Percentiles rank a stretch among this genome's conserved stretches.
Evolutionary conservation across 2,329 filamentous ascomycete species (phyloP).

Genomic region (Pyrenophora teres): DNA sequence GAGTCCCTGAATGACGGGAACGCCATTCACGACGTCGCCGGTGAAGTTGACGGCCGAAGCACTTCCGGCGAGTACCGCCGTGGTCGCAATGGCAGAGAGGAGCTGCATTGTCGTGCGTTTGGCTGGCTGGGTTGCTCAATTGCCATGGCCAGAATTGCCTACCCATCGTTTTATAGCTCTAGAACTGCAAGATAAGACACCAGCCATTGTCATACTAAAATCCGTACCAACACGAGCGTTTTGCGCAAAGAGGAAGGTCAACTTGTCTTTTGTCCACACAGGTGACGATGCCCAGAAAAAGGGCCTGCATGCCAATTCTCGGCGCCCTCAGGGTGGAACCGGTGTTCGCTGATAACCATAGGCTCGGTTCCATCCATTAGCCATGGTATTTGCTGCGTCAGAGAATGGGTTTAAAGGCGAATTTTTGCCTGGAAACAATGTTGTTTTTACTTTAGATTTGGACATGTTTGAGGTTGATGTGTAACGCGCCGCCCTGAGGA

Average conservation of each 20-base stretch:
- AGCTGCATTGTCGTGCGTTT: conserved; percentile 30
- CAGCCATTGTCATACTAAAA: background rate
- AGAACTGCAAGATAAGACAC: conserved; percentile 21
- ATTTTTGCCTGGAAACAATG: too few species aligned
- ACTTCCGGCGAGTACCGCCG: conserved; percentile 24
- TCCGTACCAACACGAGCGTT: conserved; percentile 15
- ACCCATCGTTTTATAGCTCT: conserved; percentile 17
- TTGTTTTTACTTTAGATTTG: too few species aligned
- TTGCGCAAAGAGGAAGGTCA: conserved; percentile 40
- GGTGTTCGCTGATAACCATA: background rate
- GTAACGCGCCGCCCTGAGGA: too few species aligned
- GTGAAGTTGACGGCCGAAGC: conserved; percentile 35
- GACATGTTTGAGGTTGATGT: too few species aligned
- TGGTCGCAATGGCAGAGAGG: conserved; percentile 23
- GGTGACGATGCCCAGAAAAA: conserved; percentile 38
- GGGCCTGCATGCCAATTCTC: conserved; percentile 14
- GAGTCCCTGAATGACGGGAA: conserved; percentile 41
- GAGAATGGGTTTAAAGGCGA: too few species aligned
- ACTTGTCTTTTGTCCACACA: conserved; percentile 8
- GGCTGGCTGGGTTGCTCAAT: conserved; percentile 1
- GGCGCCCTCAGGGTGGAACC: conserved; percentile 2
- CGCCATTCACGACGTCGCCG: conserved; percentile 40
- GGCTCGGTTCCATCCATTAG: too few species aligned
- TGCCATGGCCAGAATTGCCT: background rate
- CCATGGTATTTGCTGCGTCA: too few species aligned